Evolutionary conservation across 768 basidiomycete species (phyloP), one percentile per base, ranked within the genome.

Genomic region (Auriculariales sp.): DNA sequence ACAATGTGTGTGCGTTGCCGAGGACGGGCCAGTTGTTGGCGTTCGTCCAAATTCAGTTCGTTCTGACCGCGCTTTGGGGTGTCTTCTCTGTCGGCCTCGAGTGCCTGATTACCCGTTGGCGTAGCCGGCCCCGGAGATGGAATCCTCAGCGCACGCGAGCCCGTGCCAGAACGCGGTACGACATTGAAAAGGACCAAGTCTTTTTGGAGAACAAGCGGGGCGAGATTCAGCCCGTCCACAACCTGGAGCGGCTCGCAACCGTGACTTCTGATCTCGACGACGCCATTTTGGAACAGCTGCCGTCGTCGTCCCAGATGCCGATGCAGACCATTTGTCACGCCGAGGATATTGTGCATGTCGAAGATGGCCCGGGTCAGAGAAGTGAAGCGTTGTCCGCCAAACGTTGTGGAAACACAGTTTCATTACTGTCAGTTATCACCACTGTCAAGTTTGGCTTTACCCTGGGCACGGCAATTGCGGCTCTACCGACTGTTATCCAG

Each of bases 51-150:
- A 12, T 44, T 25, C 19, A 44, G 22, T 12, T 25, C 12, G 22
- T 44, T 19, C 39, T 44, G 6, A 44, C 39, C 39, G 39, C 39
- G 39, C 39, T 44, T 25, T 44, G 39, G 39, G 39, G 39, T 25
- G 39, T 24, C 39, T 5, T 24, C 19, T 4, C 39, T 25, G 39
- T 44, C 39, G 39, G 19, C 10, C 39, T 44, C 39, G 39, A 44
- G 22, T 25, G 39, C 19, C 15, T 44, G 6, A 19, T 44, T 4
- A 19, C 12, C 22, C 19, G 19, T 7, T 44, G 39, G 39, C 39
- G 39, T 12, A 24, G 9, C 7, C 39, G 39, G 22, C 39, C 39
- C 12, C 17, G 22, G 39, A 19, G 22, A 25, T 44, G 39, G 39
- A 12, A 25, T 25, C 22, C 22, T 19, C 11, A 19, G 22, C 39